Conservation (phyloP, 164 flowering plant genomes). For the Stephania japonica region DNA sequence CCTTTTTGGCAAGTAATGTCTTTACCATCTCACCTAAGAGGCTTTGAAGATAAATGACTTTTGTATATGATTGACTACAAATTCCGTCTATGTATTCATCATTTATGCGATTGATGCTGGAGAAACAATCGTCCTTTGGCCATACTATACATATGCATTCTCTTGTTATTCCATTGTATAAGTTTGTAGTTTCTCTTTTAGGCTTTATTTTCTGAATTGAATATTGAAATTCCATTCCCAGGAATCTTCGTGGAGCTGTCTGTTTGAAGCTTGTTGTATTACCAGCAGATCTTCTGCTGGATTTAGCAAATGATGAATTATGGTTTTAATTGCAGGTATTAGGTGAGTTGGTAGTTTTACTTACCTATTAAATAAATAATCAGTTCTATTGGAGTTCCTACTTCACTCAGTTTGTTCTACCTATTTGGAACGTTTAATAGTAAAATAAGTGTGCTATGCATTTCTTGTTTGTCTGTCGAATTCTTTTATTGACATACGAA, state of each 20-base stretch:
- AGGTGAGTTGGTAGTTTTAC: conserved; percentile 35
- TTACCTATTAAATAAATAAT: conserved; percentile 7
- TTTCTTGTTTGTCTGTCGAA: conserved; percentile 4
- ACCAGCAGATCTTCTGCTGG: conserved; percentile 4
- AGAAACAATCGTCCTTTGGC: no score
- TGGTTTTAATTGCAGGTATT: conserved; percentile 20
- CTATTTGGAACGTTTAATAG: conserved; percentile 12
- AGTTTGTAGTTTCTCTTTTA: not conserved
- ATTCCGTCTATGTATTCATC: no score
- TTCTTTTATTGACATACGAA: conserved; percentile 39
- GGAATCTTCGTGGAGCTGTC: conserved; percentile 7
- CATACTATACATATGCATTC: no score
- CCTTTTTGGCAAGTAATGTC: no score
- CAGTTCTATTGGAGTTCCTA: conserved; percentile 8
- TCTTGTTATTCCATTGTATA: no score
- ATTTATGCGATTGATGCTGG: no score
- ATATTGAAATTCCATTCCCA: not conserved
- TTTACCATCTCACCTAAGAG: no score
- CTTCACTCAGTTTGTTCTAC: conserved; percentile 8
- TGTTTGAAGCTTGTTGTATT: conserved; percentile 15
- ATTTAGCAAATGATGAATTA: conserved; percentile 8
- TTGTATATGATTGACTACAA: no score
- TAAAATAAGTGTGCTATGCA: conserved; percentile 23
- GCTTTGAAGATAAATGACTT: no score
- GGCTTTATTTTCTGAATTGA: not conserved